Evolutionary conservation across 495 filamentous ascomycete species (phyloP), one percentile per base, ranked within the genome.

Genomic region (Aspergillus sclerotiicarbonarius): DNA sequence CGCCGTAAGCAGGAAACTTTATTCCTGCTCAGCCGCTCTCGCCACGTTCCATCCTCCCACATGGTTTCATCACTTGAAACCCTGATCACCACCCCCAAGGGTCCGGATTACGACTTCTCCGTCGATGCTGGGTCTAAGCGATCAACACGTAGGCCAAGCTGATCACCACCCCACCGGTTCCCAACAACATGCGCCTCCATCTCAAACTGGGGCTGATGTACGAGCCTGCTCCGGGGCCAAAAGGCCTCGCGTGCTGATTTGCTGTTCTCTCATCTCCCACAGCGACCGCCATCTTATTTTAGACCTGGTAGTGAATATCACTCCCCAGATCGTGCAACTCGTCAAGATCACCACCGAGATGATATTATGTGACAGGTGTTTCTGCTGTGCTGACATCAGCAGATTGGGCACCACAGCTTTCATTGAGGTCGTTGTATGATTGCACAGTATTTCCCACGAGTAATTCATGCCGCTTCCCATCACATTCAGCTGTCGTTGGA

Each of bases 381-480:
- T n/a, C 54, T 2, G n/a, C 29, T 7, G 21, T 57, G 6, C 45
- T 57, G 41, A 47, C 29, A 20, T 16, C 12, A 20, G n/a, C 8
- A n/a, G 29, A 8, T 2, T 33, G 2, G 35, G 46, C 9, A 47
- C 13, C 53, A 41, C 15, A 47, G 41, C 39, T 18, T 3, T 81
- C 70, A n/a, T 79, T 76, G 29, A 59, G 74, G 47, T 41, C 46
- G 54, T 66, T 13, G 50, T 66, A 33, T 62, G 47, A 53, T 79
- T 73, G 15, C 83, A 87, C 57, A n/a, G 37, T n/a, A 2, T 25
- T 25, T 2, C 2, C 25, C 25, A 25, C 2, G 25, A 5, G 25
- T 25, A 5, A 25, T 25, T 25, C 5, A 25, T 25, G n/a, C 5
- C 5, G 25, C 2, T 3, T 25, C 2, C 25, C 2, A 25, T 25